phyloP scores from a whole-genome alignment of 805 yeast species.

The Metschnikowia picachoensis region DNA sequence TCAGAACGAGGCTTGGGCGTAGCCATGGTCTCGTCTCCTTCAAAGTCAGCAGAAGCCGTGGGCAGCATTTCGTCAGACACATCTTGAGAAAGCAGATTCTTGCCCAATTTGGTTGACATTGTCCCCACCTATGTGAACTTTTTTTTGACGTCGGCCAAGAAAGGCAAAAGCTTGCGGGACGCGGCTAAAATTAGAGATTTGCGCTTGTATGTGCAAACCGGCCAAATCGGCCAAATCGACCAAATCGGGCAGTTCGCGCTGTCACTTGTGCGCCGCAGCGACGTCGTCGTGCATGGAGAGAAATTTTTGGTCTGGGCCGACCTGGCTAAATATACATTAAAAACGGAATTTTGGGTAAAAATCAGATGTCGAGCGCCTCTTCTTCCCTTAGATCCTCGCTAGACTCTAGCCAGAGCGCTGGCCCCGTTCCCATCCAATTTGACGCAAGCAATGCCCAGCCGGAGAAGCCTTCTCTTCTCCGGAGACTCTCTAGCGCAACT shows the following conservation, averaged over 20 bases:
- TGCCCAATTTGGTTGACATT: too few species aligned
- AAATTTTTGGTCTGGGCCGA: neutral
- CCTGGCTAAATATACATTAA: too few species aligned
- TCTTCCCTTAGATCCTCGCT: conserved; percentile 5
- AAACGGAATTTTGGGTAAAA: too few species aligned
- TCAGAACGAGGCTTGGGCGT: neutral
- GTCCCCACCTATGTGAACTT: too few species aligned
- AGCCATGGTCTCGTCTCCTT: neutral
- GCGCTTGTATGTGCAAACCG: too few species aligned
- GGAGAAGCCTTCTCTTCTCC: conserved; percentile 5
- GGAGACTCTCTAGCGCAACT: conserved; percentile 19
- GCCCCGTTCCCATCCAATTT: conserved; percentile 11
- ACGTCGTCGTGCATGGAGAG: neutral
- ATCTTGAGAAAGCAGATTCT: neutral
- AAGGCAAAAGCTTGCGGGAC: too few species aligned
- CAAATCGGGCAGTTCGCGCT: neutral
- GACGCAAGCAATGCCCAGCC: conserved; percentile 3
- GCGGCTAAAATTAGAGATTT: too few species aligned
- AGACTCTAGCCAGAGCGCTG: conserved; percentile 5
- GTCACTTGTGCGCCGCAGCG: neutral
- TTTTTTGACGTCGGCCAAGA: too few species aligned
- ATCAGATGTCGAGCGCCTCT: neutral
- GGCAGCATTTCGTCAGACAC: neutral
- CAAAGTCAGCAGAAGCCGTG: neutral
- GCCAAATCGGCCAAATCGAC: neutral